Conservation (phyloP, 345 rosid species). For the Populus deltoides region DNA sequence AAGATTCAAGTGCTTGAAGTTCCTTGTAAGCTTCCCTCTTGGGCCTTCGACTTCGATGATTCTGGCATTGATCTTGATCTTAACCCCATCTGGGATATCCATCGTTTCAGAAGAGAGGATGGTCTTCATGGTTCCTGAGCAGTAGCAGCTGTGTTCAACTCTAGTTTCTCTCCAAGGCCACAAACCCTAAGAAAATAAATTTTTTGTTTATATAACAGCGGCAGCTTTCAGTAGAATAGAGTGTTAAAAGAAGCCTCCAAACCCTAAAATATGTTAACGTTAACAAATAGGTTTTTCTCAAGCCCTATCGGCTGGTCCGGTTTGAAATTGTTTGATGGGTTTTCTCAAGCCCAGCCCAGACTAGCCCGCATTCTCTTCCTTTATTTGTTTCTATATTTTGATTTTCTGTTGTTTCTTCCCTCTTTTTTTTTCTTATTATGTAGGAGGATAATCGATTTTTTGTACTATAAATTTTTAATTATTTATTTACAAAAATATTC, state of each 20-base stretch:
- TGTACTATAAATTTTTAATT: no score
- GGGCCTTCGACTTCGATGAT: conserved; percentile 57
- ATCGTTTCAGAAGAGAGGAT: conserved; percentile 46
- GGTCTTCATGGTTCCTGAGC: conserved; percentile 5
- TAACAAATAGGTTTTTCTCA: no score
- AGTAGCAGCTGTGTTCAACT: neutral
- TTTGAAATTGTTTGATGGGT: no score
- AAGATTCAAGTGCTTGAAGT: conserved; percentile 66
- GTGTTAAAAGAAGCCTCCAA: neutral
- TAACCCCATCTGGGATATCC: conserved; percentile 61
- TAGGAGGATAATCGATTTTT: no score
- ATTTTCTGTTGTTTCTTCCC: no score
- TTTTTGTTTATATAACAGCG: neutral
- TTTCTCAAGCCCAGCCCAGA: no score
- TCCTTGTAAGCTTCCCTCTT: conserved; percentile 52
- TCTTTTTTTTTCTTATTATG: no score
- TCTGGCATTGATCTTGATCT: conserved; percentile 52
- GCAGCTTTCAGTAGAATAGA: neutral
- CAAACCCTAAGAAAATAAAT: neutral
- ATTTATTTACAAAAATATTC: no score
- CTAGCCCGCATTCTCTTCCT: no score
- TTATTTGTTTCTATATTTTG: no score
- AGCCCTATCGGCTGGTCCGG: no score
- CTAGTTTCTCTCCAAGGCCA: neutral
- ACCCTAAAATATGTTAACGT: neutral